Percentiles rank a stretch among this genome's conserved stretches.
These are phyloP conservation scores for Stropharia rugosoannulata DNA, from an alignment of 768 basidiomycete species.

Conservation along the genomic window DNA sequence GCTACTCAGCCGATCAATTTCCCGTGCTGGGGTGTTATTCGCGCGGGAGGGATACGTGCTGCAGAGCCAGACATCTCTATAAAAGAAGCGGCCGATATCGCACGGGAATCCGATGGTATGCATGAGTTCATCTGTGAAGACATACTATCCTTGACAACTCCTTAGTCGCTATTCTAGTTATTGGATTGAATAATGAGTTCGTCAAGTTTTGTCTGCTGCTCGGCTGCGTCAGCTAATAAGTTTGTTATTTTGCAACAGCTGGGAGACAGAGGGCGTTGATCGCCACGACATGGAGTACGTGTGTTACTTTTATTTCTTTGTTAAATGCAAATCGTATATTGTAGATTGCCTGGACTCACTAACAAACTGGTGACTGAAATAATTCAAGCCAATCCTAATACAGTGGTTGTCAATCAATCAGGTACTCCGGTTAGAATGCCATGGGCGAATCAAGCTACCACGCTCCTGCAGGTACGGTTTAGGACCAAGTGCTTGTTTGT, in stretches of 20 bases:
- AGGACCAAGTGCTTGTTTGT: not conserved
- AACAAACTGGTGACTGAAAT: constrained; percentile 51
- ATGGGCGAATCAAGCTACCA: constrained; percentile 41
- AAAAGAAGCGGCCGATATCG: constrained; percentile 36
- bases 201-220: constrained; percentile 8
- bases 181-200: constrained; percentile 57
- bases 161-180: constrained; percentile 44
- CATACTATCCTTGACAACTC: not conserved
- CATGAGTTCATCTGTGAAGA: not conserved
- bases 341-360: constrained; percentile 47
- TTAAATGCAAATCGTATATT: not conserved
- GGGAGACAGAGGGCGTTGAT: constrained; percentile 65
- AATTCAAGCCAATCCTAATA: constrained; percentile 49
- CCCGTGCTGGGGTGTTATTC: constrained; percentile 39
- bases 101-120: constrained; percentile 40
- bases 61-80: constrained; percentile 40
- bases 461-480: constrained; percentile 37
- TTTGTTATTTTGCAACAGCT: constrained; percentile 12
- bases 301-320: not conserved
- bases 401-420: constrained; percentile 57
- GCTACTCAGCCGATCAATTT: constrained; percentile 31
- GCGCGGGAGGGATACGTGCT: constrained; percentile 32
- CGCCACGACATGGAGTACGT: constrained; percentile 42
- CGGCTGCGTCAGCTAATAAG: not conserved
- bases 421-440: constrained; percentile 55